Evolutionary conservation across 805 yeast species (phyloP), one percentile per base, ranked within the genome.

Genomic region (Saccharomycopsis olivae): DNA sequence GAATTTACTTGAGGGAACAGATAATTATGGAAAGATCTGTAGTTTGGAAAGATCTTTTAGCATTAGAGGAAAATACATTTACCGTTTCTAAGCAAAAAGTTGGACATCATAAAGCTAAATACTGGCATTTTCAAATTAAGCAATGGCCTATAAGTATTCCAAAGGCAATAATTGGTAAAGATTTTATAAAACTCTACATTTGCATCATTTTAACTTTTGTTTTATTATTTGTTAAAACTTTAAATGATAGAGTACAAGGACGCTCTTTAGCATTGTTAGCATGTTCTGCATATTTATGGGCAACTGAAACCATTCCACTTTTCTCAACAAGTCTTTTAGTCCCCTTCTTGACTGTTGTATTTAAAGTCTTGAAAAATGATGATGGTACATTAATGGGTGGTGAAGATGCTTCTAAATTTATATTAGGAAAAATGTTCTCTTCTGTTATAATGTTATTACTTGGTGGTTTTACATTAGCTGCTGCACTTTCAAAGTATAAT

Each of bases 21-120:
- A 83, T 89, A 27, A 95, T 88, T 15, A 89, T 96, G 94, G 97
- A 89, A 61, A 72, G 98, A 58, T 87, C 87, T 57, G 89, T 96
- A 0, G 96, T 89, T 21, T 89, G 98, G 98, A 35, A 35, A 35
- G 38, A 27, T 18, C 27, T 35, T 11, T 27, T 35, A 4, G 18
- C 13, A 11, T 35, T 35, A 25, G 39, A 36, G 20, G 29, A 36
- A 19, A 28, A 36, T 3, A 19, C 23, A 6, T 33, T 39, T 30
- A 33, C 33, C 11, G 38, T 39, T 3, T 21, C 34, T 11, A 39
- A 39, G 19, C 38, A 21, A 19, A 16, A 32, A 5, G 8, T 16
- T 23, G 34, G 29, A 9, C 19, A 18, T 6, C 21, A 17, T 3
- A 15, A n/a, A 19, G 11, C 21, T 10, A 39, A 34, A 21, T 39